Base-by-base conservation (phyloP, 441 rosid genomes). In the Viola pubescens region DNA sequence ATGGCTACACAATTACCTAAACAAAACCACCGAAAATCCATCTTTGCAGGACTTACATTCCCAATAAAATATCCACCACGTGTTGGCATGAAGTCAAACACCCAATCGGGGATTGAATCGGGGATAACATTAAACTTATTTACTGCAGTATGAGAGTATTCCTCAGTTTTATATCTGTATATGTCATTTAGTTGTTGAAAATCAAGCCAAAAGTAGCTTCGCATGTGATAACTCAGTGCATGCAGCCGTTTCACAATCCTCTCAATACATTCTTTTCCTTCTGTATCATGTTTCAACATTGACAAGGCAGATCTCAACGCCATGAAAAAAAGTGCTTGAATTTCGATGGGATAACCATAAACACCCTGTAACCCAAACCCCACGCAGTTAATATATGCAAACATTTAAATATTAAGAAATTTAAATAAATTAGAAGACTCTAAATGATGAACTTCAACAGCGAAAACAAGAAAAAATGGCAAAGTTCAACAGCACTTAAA, bases 11-110 rank as follows among this genome's bases (percentile, higher is more conserved):
- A 91, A 49, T 91, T 91, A 8, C 98, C 98, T 26, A 91, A 79
- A 55, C 82, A 89, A 53, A 91, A 91, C 98, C 96, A 91, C 48
- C 98, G 71, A 62, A 91, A 91, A 71, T 88, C 98, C 98, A 91
- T 88, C 73, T 76, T 88, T 3, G 95, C 96, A 41, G 96, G 98
- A 73, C 98, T 89, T 37, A 91, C 90, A 46, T 91, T 91, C 48
- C 98, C 98, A 38, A 88, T 80, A 69, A 91, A 91, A 82, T 91
- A 91, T 51, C 98, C 98, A 48, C 98, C 98, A 0, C 87, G 91
- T 2, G 76, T 79, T 48, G 98, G 95, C 96, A 91, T 86, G 71
- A 91, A 91, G 34, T 91, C 98, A 58, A 91, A 91, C 44, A 91
- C 92, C 98, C 98, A 91, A 0, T 88, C 82, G 1, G 98, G 95